phyloP scores from a whole-genome alignment of 2,329 filamentous ascomycete genomes.

The Hymenoscyphus albidus region DNA sequence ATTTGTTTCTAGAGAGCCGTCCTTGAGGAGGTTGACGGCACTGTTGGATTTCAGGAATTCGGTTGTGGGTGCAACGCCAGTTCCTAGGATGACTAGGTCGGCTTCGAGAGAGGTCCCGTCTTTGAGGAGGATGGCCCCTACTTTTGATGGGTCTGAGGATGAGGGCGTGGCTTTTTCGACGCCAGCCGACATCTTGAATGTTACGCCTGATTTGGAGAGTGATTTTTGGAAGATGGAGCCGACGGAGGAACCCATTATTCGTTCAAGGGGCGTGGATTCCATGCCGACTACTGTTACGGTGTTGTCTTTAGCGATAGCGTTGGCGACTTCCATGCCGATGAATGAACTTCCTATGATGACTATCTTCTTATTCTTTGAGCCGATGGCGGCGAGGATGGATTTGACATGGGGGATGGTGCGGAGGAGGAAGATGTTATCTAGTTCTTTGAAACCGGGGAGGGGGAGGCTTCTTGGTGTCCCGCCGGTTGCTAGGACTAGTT shows the following conservation, averaged over 20 bases:
- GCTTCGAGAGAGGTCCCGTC: constrained; percentile 81
- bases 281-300: constrained; percentile 83
- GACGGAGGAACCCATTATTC: constrained; percentile 77
- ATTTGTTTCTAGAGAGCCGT: constrained; percentile 82
- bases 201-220: constrained; percentile 82
- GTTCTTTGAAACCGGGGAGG: constrained; percentile 77
- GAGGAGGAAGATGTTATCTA: constrained; percentile 83
- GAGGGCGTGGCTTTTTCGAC: constrained; percentile 82
- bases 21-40: constrained; percentile 66
- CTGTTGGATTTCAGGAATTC: constrained; percentile 73
- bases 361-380: constrained; percentile 83
- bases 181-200: constrained; percentile 76
- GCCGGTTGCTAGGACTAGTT: constrained; percentile 86
- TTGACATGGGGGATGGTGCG: constrained; percentile 74
- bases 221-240: constrained; percentile 75
- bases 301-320: constrained; percentile 75
- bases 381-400: constrained; percentile 73
- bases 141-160: constrained; percentile 60
- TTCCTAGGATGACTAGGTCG: constrained; percentile 86
- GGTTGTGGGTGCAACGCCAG: constrained; percentile 83
- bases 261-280: constrained; percentile 80
- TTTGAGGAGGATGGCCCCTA: constrained; percentile 78
- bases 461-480: constrained; percentile 74
- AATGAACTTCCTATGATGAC: constrained; percentile 91
- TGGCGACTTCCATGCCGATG: constrained; percentile 97